Evolutionary conservation across 148 eudicot genomes (phyloP).

Genomic region (Talinum fruticosum): DNA sequence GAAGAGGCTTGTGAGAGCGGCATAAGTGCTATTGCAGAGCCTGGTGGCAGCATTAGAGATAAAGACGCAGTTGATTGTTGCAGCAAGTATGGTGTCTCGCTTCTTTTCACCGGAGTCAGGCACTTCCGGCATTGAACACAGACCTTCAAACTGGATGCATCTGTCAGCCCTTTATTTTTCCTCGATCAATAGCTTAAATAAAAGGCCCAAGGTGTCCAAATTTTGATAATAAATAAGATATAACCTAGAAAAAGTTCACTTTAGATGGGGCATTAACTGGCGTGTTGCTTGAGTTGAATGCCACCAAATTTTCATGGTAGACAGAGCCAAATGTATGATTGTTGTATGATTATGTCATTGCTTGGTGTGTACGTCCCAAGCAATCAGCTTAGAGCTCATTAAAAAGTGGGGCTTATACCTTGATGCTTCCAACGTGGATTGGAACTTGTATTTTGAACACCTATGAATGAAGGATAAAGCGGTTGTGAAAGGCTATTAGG

Average conservation of each 20-base stretch:
- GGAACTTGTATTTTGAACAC: background rate
- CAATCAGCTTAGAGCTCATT: background rate
- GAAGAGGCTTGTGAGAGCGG: slow-evolving; percentile 96
- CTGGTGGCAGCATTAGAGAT: slow-evolving; percentile 90
- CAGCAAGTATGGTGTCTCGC: slow-evolving; percentile 81
- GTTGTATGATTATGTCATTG: background rate
- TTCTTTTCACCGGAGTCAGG: slow-evolving; percentile 73
- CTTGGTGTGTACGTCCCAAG: background rate
- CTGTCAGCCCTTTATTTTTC: background rate
- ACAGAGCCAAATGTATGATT: background rate
- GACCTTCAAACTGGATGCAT: background rate
- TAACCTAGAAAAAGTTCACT: background rate
- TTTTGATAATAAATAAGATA: slow-evolving; percentile 13
- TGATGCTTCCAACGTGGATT: background rate
- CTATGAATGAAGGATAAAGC: background rate
- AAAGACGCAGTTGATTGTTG: slow-evolving; percentile 83
- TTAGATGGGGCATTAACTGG: background rate
- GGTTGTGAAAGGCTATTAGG: too few relatives aligned
- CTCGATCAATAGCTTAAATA: background rate
- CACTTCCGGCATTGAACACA: slow-evolving; percentile 73
- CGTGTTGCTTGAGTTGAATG: slow-evolving; percentile 7
- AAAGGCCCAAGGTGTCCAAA: slow-evolving; percentile 8
- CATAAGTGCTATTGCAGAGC: slow-evolving; percentile 72
- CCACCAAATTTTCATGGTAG: background rate
- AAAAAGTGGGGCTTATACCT: too few relatives aligned